Evolutionary conservation across 441 rosid species (phyloP).

Genomic region (Erodium texanum): DNA sequence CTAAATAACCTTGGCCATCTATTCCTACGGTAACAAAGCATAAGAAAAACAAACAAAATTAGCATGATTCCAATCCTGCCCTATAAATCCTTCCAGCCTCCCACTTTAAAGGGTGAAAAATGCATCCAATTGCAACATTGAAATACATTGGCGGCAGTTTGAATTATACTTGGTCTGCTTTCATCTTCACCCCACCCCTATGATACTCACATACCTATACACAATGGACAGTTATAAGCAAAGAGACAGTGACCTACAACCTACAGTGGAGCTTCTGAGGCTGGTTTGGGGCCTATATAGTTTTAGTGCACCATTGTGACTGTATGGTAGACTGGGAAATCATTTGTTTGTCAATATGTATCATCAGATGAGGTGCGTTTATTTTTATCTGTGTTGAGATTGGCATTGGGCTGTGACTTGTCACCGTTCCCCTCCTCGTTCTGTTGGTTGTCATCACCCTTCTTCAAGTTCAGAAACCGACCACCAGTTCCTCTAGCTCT

Average conservation of each 20-base stretch:
- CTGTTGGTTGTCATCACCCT: slow-evolving; percentile 37
- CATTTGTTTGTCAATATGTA: slow-evolving; percentile 28
- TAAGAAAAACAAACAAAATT: no score
- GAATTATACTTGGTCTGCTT: not conserved
- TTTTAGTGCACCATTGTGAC: no score
- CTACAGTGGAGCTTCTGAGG: not conserved
- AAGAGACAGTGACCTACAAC: slow-evolving; percentile 12
- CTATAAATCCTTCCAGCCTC: no score
- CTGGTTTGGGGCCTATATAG: slow-evolving; percentile 12
- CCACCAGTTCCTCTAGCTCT: no score
- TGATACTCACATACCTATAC: not conserved
- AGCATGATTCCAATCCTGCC: no score
- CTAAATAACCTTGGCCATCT: no score
- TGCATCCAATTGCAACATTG: no score
- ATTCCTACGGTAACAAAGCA: no score
- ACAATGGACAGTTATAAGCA: not conserved
- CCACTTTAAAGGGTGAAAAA: no score
- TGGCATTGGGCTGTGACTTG: slow-evolving; percentile 50
- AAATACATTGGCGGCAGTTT: no score
- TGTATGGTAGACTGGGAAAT: slow-evolving; percentile 1
- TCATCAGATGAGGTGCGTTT: slow-evolving; percentile 37
- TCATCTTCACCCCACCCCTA: slow-evolving; percentile 3
- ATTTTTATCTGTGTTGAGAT: slow-evolving; percentile 46
- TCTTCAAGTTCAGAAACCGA: no score
- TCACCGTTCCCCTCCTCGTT: slow-evolving; percentile 40